Conservation (phyloP, 202 grass and related monocot genomes). For the Tripidium arundinaceum region DNA sequence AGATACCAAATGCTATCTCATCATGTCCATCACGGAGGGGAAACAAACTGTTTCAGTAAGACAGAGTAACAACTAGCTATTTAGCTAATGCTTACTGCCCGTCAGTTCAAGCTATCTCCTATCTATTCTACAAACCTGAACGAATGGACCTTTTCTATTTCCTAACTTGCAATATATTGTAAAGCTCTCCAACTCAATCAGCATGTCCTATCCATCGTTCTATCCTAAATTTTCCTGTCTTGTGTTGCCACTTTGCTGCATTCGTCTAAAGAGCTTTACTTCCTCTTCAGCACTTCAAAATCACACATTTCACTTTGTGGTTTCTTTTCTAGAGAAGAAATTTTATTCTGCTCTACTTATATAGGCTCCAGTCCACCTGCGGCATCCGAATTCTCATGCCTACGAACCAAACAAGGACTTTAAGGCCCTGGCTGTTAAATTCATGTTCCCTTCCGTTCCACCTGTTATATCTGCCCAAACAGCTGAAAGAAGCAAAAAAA, state of each 20-base stretch:
- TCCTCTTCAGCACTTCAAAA: not conserved
- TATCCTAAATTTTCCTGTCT: not conserved
- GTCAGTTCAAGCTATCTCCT: not conserved
- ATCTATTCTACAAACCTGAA: not conserved
- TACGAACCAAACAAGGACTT: too few relatives aligned
- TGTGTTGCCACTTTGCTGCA: not conserved
- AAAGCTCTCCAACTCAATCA: not conserved
- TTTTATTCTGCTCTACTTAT: too few relatives aligned
- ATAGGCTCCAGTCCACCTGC: not conserved
- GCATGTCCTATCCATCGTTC: not conserved
- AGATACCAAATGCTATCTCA: not conserved
- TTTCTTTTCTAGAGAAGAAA: not conserved
- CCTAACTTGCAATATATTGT: not conserved
- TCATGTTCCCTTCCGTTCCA: not conserved
- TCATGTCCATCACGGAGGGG: too few relatives aligned
- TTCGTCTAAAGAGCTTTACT: not conserved
- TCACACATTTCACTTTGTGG: not conserved
- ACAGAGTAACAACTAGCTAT: not conserved
- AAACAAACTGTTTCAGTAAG: too few relatives aligned
- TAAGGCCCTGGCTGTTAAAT: not conserved
- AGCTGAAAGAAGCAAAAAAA: constrained; percentile 3
- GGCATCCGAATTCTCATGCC: not conserved
- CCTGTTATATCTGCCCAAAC: not conserved
- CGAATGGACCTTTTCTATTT: not conserved
- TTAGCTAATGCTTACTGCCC: not conserved